phyloP scores from a whole-genome alignment of 495 filamentous ascomycete species.

The Penicillium longicatenatum region DNA sequence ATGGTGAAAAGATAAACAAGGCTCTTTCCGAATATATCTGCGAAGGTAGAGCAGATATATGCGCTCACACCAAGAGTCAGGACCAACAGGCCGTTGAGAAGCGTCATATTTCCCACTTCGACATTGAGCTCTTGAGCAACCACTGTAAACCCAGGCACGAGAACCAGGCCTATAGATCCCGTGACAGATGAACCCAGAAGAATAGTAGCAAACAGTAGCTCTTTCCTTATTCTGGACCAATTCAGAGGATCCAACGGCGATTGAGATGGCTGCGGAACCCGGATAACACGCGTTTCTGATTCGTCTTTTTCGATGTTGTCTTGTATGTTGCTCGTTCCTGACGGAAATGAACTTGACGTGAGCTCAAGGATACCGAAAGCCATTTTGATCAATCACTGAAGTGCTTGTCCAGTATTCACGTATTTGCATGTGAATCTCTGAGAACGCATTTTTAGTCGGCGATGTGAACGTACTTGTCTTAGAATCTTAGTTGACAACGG shows the following conservation, averaged over 20 bases:
- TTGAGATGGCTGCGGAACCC: neutral
- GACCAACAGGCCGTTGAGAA: neutral
- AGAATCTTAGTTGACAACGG: no score
- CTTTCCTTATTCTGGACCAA: neutral
- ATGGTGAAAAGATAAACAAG: no score
- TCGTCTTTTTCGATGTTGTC: neutral
- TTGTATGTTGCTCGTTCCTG: neutral
- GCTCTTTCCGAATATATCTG: no score
- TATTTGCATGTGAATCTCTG: neutral
- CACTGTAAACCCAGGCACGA: neutral
- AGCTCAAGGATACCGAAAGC: neutral
- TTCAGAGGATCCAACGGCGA: neutral
- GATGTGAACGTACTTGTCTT: no score
- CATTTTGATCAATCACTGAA: neutral
- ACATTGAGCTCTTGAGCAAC: neutral
- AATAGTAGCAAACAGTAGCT: constrained; percentile 3
- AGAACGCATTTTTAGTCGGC: no score
- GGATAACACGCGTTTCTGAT: neutral
- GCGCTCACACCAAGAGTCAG: constrained; percentile 1
- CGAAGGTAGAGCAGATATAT: no score
- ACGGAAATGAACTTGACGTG: neutral
- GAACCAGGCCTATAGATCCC: neutral
- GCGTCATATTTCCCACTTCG: neutral
- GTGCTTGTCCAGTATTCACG: neutral
- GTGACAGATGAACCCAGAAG: neutral